phyloP scores from a whole-genome alignment of 1,284 basidiomycete species.

The Earliella scabrosa region DNA sequence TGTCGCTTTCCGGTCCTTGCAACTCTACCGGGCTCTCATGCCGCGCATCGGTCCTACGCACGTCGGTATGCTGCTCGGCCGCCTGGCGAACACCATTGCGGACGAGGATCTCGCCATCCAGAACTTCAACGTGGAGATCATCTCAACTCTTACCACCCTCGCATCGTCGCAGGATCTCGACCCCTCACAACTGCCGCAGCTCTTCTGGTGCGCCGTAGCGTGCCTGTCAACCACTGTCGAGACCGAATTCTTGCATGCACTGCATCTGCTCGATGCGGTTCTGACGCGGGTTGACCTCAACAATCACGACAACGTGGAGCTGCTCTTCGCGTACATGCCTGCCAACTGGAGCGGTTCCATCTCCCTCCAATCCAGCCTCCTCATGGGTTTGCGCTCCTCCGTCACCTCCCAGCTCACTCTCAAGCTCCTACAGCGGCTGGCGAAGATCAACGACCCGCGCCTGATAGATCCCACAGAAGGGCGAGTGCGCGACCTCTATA shows the following conservation, averaged over 20 bases:
- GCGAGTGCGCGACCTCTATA: conserved; percentile 85
- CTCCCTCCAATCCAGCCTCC: conserved; percentile 75
- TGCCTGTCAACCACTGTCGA: conserved; percentile 87
- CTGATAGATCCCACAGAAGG: conserved; percentile 77
- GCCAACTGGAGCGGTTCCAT: conserved; percentile 72
- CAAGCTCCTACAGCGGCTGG: conserved; percentile 68
- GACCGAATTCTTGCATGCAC: conserved; percentile 75
- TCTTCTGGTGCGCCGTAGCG: conserved; percentile 89
- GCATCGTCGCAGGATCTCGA: conserved; percentile 63
- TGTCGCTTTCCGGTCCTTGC: conserved; percentile 88
- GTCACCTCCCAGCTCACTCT: conserved; percentile 73
- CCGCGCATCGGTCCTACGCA: conserved; percentile 75
- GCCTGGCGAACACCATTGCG: conserved; percentile 86
- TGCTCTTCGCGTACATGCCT: conserved; percentile 73
- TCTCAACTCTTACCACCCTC: conserved; percentile 78
- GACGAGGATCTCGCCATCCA: conserved; percentile 79
- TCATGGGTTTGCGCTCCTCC: conserved; percentile 85
- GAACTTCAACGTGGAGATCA: conserved; percentile 83
- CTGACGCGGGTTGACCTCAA: conserved; percentile 79
- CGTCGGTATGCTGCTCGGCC: conserved; percentile 81
- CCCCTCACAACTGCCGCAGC: conserved; percentile 71
- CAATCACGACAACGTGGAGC: conserved; percentile 63
- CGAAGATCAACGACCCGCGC: conserved; percentile 64
- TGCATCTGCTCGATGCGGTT: conserved; percentile 72
- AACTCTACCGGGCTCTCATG: conserved; percentile 87